Evolutionary conservation across 208 protist genomes (phyloP), one percentile per base, ranked within the genome.

Genomic region (Wallacemonas sp.): DNA sequence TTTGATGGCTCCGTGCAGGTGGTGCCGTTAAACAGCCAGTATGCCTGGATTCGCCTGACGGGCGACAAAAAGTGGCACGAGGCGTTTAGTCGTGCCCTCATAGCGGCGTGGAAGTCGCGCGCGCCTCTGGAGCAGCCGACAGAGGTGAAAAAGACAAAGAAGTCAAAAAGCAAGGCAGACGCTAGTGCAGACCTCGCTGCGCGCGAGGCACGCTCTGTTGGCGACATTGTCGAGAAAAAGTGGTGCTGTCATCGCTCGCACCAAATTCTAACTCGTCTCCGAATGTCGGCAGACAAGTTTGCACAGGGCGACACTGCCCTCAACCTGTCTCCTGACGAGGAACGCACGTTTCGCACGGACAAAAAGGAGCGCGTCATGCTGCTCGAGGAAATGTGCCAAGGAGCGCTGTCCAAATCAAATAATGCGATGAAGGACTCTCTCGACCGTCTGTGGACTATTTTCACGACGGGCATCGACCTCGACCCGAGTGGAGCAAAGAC

Each of bases 371-470:
- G 83, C 4, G 38, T 70, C 20, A 64, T 76, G 11, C 38, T 94
- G 2, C 44, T 90, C 12, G 62, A 74, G 23, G 66, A 79, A 33
- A 69, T 91, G 41, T 81, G 79, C 42, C 31, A 54, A 38, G 38
- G 61, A 16, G 33, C 50, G 2, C 71, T 94, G 22, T 12, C 57
- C 1, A 72, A 69, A n/a, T 45, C 75, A 10, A 70, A 50, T n/a
- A 78, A 67, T 55, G 57, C 23, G 18, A 48, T 92, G 32, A 77
- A 77, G 29, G 79, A 92, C 59, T 82, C 67, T 45, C 39, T 94
- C 7, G 82, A 89, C 28, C 73, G 76, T 22, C 28, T 89, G 10
- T 94, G 89, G 86, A 69, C 89, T 59, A 73, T 91, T 54, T 92
- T 84, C 67, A 62, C 65, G 2, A 76, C 64, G 0, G 84, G 86